Evolutionary conservation across 2,329 filamentous ascomycete genomes (phyloP), one percentile per base, ranked within the genome.

Genomic region (Colletotrichum brevisporum): DNA sequence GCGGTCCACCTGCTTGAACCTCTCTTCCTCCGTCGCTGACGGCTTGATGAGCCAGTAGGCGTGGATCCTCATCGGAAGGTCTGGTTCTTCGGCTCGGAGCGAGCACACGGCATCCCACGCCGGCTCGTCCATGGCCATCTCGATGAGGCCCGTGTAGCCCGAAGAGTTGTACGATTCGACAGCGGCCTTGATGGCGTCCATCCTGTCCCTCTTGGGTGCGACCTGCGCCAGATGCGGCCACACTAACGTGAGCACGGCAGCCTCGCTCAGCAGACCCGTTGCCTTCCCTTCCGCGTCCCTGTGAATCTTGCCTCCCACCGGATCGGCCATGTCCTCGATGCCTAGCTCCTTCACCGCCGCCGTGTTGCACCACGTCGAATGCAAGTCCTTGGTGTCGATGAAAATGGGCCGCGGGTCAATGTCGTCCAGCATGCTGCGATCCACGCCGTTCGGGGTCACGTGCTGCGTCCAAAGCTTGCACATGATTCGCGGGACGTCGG

Each of bases 121-220:
- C 26, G 82, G 83, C 47, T 89, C 86, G 67, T 89, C 87, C 87
- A 89, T 89, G 52, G 88, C 88, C 88, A 89, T 89, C 60, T 89
- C 87, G 8, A 88, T 80, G 47, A 87, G 81, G 2, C 87, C 86
- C 0, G 86, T 89, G 73, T 86, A 88, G 1, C 88, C 87, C 1
- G 82, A 84, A 0, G 81, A 76, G 69, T 84, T 84, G 72, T 88
- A 89, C 0, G 84, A 81, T 3, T 80, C 73, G 26, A 89, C 81
- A 0, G 86, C 87, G 0, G 83, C 83, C 18, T 77, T 76, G 69
- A 89, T 81, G 3, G 83, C 82, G 5, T 81, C 80, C 59, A 84
- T 82, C 43, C 83, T 83, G 54, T 89, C 85, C 26, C 84, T 78
- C 41, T 83, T 78, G 3, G 83, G 81, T 0, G 86, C 79, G 1